These are phyloP conservation scores for Puya raimondii DNA, from an alignment of 176 grass and related monocot genomes.

Conservation along the genomic window DNA sequence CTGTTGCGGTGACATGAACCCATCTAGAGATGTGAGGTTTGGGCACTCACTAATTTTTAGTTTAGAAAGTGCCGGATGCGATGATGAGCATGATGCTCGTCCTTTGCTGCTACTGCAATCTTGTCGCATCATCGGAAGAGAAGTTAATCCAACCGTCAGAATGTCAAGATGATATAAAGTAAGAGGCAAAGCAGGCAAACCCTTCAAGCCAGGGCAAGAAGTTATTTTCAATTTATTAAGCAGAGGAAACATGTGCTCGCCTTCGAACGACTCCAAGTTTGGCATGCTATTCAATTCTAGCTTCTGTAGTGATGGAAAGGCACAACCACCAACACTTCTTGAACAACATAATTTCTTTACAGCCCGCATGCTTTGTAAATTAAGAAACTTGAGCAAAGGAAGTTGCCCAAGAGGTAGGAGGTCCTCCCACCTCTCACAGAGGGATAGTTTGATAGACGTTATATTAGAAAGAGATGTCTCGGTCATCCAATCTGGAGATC, in stretches of 20 bases:
- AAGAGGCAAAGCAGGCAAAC: conserved; percentile 12
- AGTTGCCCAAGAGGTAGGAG: conserved; percentile 31
- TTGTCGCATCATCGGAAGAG: conserved; percentile 16
- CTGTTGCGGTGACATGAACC: not conserved
- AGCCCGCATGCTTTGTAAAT: conserved; percentile 4
- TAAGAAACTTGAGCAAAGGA: conserved; percentile 28
- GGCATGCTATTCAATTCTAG: conserved; percentile 6
- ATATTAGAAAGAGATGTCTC: conserved; percentile 3
- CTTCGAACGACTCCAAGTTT: conserved; percentile 9
- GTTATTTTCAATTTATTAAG: conserved; percentile 1
- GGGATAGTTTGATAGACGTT: conserved; percentile 10
- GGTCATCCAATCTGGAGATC: conserved; percentile 25
- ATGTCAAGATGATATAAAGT: conserved; percentile 11
- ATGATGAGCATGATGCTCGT: not conserved
- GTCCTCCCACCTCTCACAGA: conserved; percentile 11
- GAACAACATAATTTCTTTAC: conserved; percentile 12
- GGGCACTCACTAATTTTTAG: conserved; percentile 12
- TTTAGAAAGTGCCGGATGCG: not conserved
- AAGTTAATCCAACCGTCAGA: not conserved
- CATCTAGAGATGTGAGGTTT: conserved; percentile 12
- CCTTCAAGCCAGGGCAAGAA: not conserved
- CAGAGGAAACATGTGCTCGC: conserved; percentile 11
- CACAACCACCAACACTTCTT: not conserved
- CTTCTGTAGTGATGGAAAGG: conserved; percentile 17
- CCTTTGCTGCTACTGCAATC: not conserved